Evolutionary conservation across 805 yeast species (phyloP).

Genomic region (Saccharomycopsis babjevae): DNA sequence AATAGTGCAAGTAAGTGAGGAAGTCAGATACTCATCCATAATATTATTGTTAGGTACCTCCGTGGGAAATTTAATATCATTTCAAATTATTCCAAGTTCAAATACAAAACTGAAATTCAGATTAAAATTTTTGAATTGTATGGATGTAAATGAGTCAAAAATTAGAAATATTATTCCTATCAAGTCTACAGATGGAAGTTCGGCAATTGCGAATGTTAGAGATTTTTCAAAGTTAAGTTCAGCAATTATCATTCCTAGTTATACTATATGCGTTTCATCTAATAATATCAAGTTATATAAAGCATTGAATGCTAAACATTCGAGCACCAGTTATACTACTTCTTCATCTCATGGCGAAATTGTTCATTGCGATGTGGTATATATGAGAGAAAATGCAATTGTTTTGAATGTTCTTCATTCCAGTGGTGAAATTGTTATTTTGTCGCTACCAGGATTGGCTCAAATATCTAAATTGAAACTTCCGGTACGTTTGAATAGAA

Average conservation of each 20-base stretch:
- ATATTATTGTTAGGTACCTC: slow-evolving; percentile 68
- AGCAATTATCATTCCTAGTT: slow-evolving; percentile 55
- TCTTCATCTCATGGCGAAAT: slow-evolving; percentile 15
- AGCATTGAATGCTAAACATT: slow-evolving; percentile 12
- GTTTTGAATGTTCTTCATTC: slow-evolving; percentile 35
- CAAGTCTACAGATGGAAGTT: slow-evolving; percentile 47
- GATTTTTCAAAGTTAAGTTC: slow-evolving; percentile 48
- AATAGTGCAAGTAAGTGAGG: slow-evolving; percentile 57
- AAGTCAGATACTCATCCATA: slow-evolving; percentile 55
- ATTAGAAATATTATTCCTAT: slow-evolving; percentile 50
- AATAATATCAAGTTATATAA: slow-evolving; percentile 42
- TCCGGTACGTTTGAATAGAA: slow-evolving; percentile 33
- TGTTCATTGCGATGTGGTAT: slow-evolving; percentile 18
- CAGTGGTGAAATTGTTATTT: slow-evolving; percentile 37
- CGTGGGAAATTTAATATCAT: slow-evolving; percentile 57
- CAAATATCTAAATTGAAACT: slow-evolving; percentile 43
- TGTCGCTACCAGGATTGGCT: slow-evolving; percentile 51
- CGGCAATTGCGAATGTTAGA: slow-evolving; percentile 53
- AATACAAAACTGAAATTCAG: slow-evolving; percentile 32
- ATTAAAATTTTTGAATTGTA: slow-evolving; percentile 39
- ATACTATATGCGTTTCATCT: slow-evolving; percentile 43
- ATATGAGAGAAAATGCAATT: slow-evolving; percentile 21
- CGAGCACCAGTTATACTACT: not conserved
- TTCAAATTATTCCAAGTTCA: slow-evolving; percentile 57
- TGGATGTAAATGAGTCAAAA: slow-evolving; percentile 40